These are phyloP conservation scores for Aechmea fasciata DNA, from an alignment of 176 grass and related monocot genomes.

Conservation along the genomic window DNA sequence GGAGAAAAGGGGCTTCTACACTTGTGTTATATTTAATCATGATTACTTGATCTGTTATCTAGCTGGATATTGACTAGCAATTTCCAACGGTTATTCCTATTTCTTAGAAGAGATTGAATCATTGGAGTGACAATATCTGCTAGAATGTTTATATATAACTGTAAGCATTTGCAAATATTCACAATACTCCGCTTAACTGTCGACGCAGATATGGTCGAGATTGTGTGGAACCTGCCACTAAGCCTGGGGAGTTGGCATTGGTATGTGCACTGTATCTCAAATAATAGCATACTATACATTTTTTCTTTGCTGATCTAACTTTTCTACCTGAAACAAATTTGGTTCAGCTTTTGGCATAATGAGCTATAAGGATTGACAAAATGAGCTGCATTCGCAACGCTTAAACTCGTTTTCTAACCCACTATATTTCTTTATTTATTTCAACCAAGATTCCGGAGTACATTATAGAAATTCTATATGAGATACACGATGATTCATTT, in stretches of 20 bases:
- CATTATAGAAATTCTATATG: too few species aligned
- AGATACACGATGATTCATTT: too few species aligned
- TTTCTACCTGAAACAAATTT: not conserved
- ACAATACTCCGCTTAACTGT: not conserved
- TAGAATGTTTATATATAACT: too few species aligned
- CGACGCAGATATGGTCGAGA: conserved; percentile 64
- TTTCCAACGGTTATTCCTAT: not conserved
- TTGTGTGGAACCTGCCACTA: conserved; percentile 82
- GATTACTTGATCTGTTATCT: too few species aligned
- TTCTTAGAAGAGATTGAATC: not conserved
- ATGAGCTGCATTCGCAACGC: not conserved
- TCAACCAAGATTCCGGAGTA: too few species aligned
- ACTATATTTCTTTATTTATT: not conserved
- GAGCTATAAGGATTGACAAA: not conserved
- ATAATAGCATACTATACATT: not conserved
- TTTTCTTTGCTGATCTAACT: not conserved
- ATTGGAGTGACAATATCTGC: not conserved
- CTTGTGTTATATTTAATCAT: too few species aligned
- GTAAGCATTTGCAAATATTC: too few species aligned
- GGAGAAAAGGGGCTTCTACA: too few species aligned
- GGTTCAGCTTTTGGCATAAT: not conserved
- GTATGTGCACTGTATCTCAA: conserved; percentile 17
- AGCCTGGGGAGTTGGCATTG: conserved; percentile 71
- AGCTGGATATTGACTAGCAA: not conserved
- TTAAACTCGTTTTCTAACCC: not conserved